Conservation (phyloP, 306 rosid species). For the Prunus mume region DNA sequence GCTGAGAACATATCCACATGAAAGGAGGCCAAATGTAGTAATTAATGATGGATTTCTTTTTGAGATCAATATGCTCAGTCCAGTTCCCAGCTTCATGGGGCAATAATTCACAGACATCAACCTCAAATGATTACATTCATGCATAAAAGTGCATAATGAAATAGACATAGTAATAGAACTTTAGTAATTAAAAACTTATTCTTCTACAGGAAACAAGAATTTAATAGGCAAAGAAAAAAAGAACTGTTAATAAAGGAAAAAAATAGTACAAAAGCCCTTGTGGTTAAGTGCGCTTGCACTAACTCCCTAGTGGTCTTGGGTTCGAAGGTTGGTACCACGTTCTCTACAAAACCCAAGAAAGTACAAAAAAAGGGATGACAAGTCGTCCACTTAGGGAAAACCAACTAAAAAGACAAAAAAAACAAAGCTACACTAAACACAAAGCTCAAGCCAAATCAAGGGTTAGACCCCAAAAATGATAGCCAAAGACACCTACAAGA, state of each 20-base stretch:
- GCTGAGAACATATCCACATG: conserved; percentile 89
- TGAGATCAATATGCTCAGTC: conserved; percentile 80
- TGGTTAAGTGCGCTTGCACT: too few species aligned
- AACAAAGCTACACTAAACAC: not conserved
- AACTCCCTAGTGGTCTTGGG: too few species aligned
- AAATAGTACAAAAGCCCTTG: too few species aligned
- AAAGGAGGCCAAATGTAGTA: conserved; percentile 82
- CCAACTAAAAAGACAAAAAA: not conserved
- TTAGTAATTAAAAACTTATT: too few species aligned
- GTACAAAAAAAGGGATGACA: not conserved
- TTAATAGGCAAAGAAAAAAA: not conserved
- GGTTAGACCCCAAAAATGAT: not conserved
- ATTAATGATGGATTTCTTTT: conserved; percentile 82
- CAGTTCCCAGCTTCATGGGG: conserved; percentile 88
- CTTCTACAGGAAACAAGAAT: not conserved
- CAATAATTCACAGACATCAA: conserved; percentile 26
- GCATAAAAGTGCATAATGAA: not conserved
- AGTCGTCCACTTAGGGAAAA: not conserved
- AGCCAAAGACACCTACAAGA: not conserved
- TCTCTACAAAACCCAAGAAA: too few species aligned
- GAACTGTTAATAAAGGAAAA: not conserved
- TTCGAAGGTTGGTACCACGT: too few species aligned
- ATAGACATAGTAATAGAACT: too few species aligned
- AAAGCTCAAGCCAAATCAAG: not conserved
- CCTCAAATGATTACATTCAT: not conserved